Conservation (phyloP, 306 rosid genomes). For the Crotalaria pallida region DNA sequence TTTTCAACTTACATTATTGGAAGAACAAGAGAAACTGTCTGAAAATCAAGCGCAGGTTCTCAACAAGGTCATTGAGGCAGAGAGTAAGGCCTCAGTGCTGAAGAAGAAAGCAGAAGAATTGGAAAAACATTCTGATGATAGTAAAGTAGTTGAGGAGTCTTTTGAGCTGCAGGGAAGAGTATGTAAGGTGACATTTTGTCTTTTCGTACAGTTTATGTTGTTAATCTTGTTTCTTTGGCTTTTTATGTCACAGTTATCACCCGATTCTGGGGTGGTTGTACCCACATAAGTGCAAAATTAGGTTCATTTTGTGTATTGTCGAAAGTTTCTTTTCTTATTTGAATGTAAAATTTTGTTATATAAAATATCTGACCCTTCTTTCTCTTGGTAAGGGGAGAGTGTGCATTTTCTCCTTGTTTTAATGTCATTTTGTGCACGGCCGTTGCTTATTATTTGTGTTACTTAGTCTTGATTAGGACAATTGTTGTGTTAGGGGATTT, state of each 20-base stretch:
- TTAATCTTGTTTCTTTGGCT: slow-evolving; percentile 44
- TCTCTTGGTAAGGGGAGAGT: slow-evolving; percentile 15
- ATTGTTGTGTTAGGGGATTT: neutral
- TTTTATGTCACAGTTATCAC: slow-evolving; percentile 39
- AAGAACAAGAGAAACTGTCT: slow-evolving; percentile 47
- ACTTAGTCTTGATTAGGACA: slow-evolving; percentile 18
- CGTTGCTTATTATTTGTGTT: neutral
- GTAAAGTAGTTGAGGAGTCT: slow-evolving; percentile 47
- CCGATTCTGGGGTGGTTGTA: slow-evolving; percentile 47
- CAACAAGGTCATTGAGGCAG: slow-evolving; percentile 41
- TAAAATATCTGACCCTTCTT: slow-evolving; percentile 27
- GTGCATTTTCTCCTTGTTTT: slow-evolving; percentile 18
- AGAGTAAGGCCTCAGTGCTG: slow-evolving; percentile 49
- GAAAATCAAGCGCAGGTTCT: slow-evolving; percentile 47
- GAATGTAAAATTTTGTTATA: slow-evolving; percentile 35
- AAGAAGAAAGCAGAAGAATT: slow-evolving; percentile 47
- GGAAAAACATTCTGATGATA: slow-evolving; percentile 45
- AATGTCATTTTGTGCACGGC: slow-evolving; percentile 24
- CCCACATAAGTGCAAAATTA: slow-evolving; percentile 55
- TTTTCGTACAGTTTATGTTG: slow-evolving; percentile 48
- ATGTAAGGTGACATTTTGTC: slow-evolving; percentile 51
- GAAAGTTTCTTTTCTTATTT: slow-evolving; percentile 13
- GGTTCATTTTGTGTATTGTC: slow-evolving; percentile 36
- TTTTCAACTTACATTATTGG: slow-evolving; percentile 30
- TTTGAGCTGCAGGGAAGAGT: slow-evolving; percentile 47